phyloP scores from a whole-genome alignment of 176 grass and related monocot species.

The Pontederia paniculata region DNA sequence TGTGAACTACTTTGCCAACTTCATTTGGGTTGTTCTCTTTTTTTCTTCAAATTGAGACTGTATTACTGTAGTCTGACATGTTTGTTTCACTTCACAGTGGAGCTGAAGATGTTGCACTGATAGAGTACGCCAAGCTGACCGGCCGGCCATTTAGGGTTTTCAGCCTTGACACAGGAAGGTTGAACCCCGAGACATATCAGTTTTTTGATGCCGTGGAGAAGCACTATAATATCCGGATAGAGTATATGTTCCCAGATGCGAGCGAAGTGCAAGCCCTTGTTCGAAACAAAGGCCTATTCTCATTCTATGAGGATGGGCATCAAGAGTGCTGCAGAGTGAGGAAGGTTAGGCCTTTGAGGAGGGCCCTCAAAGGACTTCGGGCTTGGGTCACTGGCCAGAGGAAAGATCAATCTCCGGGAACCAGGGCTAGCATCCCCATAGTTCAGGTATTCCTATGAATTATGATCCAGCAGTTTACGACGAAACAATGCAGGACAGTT shows the following conservation, averaged over 20 bases:
- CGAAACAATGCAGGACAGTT: too few species aligned
- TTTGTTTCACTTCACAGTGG: conserved; percentile 30
- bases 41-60: neutral
- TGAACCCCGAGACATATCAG: conserved; percentile 85
- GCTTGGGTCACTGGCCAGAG: conserved; percentile 95
- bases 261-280: conserved; percentile 76
- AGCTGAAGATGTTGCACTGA: conserved; percentile 84
- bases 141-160: conserved; percentile 75
- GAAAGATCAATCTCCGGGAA: conserved; percentile 83
- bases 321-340: conserved; percentile 88
- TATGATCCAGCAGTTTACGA: too few species aligned
- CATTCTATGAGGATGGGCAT: conserved; percentile 94
- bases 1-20: neutral
- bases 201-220: conserved; percentile 89
- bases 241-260: conserved; percentile 88
- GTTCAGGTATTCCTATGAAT: conserved; percentile 35
- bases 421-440: conserved; percentile 62
- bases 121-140: conserved; percentile 74
- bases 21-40: neutral
- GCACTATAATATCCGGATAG: conserved; percentile 80
- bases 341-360: conserved; percentile 76
- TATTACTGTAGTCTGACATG: neutral
- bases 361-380: conserved; percentile 54
- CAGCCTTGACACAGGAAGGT: conserved; percentile 73
- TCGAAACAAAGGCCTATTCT: conserved; percentile 87